Evolutionary conservation across 441 rosid genomes (phyloP), one percentile per base, ranked within the genome.

Genomic region (Erodium trifolium): DNA sequence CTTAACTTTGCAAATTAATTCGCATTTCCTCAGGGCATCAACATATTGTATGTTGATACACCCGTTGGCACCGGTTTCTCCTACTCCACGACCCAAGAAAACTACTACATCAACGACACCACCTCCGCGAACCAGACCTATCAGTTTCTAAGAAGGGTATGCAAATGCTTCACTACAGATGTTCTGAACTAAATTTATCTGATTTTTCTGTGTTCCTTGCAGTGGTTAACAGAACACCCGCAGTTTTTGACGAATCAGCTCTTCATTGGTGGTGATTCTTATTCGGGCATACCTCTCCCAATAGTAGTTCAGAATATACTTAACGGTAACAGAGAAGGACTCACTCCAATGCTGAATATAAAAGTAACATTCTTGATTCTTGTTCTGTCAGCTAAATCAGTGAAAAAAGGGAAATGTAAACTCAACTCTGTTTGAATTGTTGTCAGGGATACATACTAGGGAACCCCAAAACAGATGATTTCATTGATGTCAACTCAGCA

Each of bases 221-320:
- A 92, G 93, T 92, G 94, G 94, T 72, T 89, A 67, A 68, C 43
- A 60, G 80, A 75, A 55, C 95, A 86, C 57, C 81, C 83, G 0
- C 81, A 85, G 45, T 87, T 88, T 65, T 45, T 69, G 41, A 73
- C 81, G 3, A 87, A 76, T 75, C 85, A 82, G 9, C 19, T 90
- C 35, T 92, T 83, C 35, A 66, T 88, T 4, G 83, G 87, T n/a
- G 96, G 96, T 17, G 90, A 87, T 74, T 92, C 96, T 2, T 90
- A 84, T 75, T 76, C 98, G 0, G 71, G 71, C 64, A 55, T 68
- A 11, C 63, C 71, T 68, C 47, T 68, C 35, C 71, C 71, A n/a
- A 68, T 68, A n/a, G 55, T 68, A 19, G 71, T 68, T 51, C 51
- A 68, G 19, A 62, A 29, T 6, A 13, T 27, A 39, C 67, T 23